Conservation (phyloP, 306 rosid genomes). For the Prosopis cineraria region DNA sequence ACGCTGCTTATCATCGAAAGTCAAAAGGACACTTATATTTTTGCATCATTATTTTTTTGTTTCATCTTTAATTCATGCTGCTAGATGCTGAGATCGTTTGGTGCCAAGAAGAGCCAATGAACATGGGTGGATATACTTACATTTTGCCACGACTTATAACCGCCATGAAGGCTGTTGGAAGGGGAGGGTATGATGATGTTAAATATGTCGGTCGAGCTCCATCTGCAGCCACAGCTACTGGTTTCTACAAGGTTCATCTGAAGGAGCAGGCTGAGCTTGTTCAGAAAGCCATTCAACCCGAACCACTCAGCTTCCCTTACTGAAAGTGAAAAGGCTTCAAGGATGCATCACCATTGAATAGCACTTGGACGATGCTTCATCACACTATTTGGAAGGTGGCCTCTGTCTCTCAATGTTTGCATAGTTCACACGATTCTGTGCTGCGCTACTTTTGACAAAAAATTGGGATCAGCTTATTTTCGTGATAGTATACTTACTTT, state of each 20-base stretch:
- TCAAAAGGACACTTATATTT: neutral
- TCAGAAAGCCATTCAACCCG: slow-evolving; percentile 74
- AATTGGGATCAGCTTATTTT: neutral
- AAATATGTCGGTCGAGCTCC: slow-evolving; percentile 91
- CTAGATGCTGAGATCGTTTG: slow-evolving; percentile 94
- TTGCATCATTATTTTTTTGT: neutral
- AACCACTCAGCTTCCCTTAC: slow-evolving; percentile 55
- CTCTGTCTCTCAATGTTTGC: neutral
- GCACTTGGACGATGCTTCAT: slow-evolving; percentile 2
- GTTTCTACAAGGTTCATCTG: slow-evolving; percentile 75
- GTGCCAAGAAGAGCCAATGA: slow-evolving; percentile 99
- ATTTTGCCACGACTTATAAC: slow-evolving; percentile 71
- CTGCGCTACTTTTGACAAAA: neutral
- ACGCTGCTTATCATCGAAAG: slow-evolving; percentile 1
- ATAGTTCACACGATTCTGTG: neutral
- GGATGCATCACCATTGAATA: slow-evolving; percentile 5
- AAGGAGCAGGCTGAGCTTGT: slow-evolving; percentile 82
- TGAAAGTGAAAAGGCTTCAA: slow-evolving; percentile 18
- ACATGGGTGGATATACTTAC: slow-evolving; percentile 91
- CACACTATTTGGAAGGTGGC: slow-evolving; percentile 14
- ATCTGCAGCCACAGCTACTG: slow-evolving; percentile 91
- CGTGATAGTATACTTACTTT: neutral
- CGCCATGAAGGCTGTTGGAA: slow-evolving; percentile 71
- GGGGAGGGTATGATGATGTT: slow-evolving; percentile 72
- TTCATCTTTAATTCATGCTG: slow-evolving; percentile 27